Evolutionary conservation across 2,329 filamentous ascomycete species (phyloP).

Genomic region (Metarhizium guizhouense): DNA sequence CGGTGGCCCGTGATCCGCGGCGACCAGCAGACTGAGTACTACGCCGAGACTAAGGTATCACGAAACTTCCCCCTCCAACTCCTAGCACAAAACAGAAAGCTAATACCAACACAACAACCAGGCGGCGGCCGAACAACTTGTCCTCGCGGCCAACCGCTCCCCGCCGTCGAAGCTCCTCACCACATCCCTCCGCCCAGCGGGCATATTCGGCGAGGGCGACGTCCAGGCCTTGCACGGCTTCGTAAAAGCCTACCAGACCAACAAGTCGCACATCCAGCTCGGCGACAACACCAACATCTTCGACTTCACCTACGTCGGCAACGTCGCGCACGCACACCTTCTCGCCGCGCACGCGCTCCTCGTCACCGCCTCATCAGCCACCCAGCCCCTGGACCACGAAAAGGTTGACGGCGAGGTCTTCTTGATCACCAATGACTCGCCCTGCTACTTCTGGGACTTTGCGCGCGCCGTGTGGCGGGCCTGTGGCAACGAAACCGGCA

Average conservation of each 20-base stretch:
- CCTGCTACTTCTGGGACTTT: conserved; percentile 88
- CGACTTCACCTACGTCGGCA: conserved; percentile 57
- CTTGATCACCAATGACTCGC: conserved; percentile 82
- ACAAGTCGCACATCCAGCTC: conserved; percentile 69
- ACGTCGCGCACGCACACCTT: conserved; percentile 67
- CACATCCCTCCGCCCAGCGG: conserved; percentile 73
- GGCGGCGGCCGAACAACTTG: conserved; percentile 74
- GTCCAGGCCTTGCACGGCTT: conserved; percentile 65
- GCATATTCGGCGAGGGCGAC: conserved; percentile 89
- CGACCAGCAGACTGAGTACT: conserved; percentile 65
- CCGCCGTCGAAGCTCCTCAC: conserved; percentile 55
- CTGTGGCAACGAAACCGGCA: conserved; percentile 43
- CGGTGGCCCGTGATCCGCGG: conserved; percentile 68
- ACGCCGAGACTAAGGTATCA: conserved; percentile 78
- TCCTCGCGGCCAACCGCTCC: conserved; percentile 64
- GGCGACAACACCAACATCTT: conserved; percentile 59
- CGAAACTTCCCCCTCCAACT: not conserved
- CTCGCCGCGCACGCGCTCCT: conserved; percentile 70
- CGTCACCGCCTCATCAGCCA: conserved; percentile 43
- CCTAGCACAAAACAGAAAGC: not conserved
- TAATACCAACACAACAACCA: not conserved
- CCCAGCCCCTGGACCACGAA: conserved; percentile 60
- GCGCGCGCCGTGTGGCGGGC: conserved; percentile 66
- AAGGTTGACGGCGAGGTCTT: conserved; percentile 78
- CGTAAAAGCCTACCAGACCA: conserved; percentile 58